Evolutionary conservation across 345 rosid species (phyloP).

Genomic region (Dovyalis caffra): DNA sequence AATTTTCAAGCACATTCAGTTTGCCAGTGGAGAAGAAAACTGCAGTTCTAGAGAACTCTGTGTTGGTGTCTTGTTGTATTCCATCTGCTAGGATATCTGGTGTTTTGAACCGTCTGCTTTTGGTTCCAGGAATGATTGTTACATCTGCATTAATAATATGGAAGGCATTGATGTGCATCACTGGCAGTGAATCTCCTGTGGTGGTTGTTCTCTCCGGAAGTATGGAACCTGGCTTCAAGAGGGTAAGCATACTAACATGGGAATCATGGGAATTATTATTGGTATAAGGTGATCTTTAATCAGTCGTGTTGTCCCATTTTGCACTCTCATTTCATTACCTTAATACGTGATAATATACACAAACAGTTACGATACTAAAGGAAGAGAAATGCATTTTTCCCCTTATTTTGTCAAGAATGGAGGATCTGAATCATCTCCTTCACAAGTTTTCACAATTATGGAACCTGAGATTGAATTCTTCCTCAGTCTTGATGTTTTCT

Average conservation of each 20-base stretch:
- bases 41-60: not conserved
- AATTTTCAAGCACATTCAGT: not conserved
- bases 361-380: not conserved
- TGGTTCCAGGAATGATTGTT: slow-evolving; percentile 79
- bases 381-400: not conserved
- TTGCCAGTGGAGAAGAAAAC: not conserved
- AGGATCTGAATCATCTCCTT: not conserved
- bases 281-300: not conserved
- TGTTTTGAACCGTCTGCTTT: slow-evolving; percentile 1
- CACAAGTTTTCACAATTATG: not conserved
- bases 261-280: not conserved
- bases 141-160: slow-evolving; percentile 94
- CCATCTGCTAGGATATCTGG: not conserved
- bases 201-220: slow-evolving; percentile 98
- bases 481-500: not conserved
- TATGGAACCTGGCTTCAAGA: slow-evolving; percentile 99
- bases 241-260: slow-evolving; percentile 44
- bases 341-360: not conserved
- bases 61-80: not conserved
- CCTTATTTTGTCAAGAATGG: not conserved
- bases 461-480: not conserved
- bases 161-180: slow-evolving; percentile 92
- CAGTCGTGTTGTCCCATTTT: not conserved
- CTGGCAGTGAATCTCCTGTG: slow-evolving; percentile 99
- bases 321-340: not conserved